Percentiles rank a stretch among this genome's conserved stretches.
Evolutionary conservation across 1,139 yeast genomes (phyloP).

Genomic region (Debaryomyces sp.): DNA sequence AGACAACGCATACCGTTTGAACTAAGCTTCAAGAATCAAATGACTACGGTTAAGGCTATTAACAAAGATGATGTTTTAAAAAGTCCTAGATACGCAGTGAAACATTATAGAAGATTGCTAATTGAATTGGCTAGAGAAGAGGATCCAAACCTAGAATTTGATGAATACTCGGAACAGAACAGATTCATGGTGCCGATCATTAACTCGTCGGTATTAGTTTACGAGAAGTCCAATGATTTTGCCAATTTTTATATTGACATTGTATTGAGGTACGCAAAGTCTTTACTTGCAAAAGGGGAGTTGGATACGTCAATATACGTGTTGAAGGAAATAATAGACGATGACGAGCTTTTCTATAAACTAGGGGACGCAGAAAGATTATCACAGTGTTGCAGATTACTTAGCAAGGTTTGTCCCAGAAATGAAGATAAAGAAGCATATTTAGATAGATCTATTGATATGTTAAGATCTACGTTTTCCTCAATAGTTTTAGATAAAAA

Average conservation of each 20-base stretch:
- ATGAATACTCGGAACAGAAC: constrained; percentile 26
- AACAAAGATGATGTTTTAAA: constrained; percentile 49
- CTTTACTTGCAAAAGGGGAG: constrained; percentile 47
- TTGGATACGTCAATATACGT: constrained; percentile 33
- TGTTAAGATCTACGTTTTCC: constrained; percentile 35
- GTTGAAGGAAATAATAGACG: constrained; percentile 34
- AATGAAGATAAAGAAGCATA: constrained; percentile 33
- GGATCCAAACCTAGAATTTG: constrained; percentile 28
- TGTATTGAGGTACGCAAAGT: constrained; percentile 44
- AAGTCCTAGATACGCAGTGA: constrained; percentile 48
- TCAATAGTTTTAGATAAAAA: constrained; percentile 29
- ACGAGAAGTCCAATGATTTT: constrained; percentile 34
- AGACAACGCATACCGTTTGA: constrained; percentile 48
- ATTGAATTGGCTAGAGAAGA: constrained; percentile 38
- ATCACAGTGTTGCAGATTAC: constrained; percentile 43
- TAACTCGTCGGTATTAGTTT: constrained; percentile 31
- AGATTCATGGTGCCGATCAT: constrained; percentile 39
- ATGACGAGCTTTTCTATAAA: constrained; percentile 41
- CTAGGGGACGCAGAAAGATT: constrained; percentile 50
- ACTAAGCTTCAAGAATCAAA: constrained; percentile 34
- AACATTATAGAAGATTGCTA: constrained; percentile 45
- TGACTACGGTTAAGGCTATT: constrained; percentile 46
- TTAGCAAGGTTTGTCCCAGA: constrained; percentile 32
- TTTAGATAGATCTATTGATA: constrained; percentile 44
- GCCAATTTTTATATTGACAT: constrained; percentile 51